Evolutionary conservation across 2,329 filamentous ascomycete species (phyloP), one percentile per base, ranked within the genome.

Genomic region (Sclerotinia subarctica): DNA sequence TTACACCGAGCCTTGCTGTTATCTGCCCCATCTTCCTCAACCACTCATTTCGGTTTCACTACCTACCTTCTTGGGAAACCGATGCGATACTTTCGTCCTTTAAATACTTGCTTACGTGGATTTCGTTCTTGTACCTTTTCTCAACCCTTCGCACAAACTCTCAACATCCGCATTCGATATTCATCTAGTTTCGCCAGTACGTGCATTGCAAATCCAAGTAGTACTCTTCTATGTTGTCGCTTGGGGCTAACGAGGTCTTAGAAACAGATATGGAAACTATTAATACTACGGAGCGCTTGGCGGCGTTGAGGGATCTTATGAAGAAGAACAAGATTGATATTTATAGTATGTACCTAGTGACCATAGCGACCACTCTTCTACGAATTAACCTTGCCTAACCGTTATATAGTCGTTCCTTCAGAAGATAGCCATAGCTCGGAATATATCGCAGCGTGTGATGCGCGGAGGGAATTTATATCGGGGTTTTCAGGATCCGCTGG

Each of bases 341-440:
- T 70, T 99, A 99, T 82, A 90, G 94, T 97, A 88, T 79, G 82
- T 78, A 46, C 72, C 73, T 70, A 54, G 68, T 72, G 73, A 65
- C 66, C 56, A 52, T 70, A 54, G 68, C 72, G 73, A 65, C 66
- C 56, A 52, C 44, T 26, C 26, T 29, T 17, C 11, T 42, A 29
- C 46, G 13, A 32, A 21, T 69, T 69, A 73, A 70, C 70, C 69
- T 67, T 51, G 54, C 63, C 69, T 72, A 68, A 72, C 75, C 2
- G 19, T 47, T 81, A 84, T 66, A 62, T 78, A 98, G 94, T 99
- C 77, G 87, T 98, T 8, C 95, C 95, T 0, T 97, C 94, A 46
- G 95, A 98, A 85, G 95, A 99, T 79, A 94, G 92, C 77, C 95
- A 99, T 79, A 92, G 94, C 74, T 98, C 94, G 73, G 95, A 99